Evolutionary conservation across 441 rosid species (phyloP).

Genomic region (Gossypium lobatum): DNA sequence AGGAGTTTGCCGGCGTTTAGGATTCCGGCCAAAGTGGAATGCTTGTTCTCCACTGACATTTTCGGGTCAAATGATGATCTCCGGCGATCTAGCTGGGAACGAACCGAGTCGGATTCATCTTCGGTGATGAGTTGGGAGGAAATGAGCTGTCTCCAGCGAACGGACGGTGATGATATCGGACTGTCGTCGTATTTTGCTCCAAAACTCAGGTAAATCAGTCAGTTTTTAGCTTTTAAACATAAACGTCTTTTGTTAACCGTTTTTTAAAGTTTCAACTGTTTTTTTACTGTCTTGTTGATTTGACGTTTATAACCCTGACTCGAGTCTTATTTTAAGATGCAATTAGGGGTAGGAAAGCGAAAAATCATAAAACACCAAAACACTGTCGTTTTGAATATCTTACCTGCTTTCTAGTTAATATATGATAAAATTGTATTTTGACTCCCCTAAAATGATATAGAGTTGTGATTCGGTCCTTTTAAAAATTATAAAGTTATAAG

Average conservation of each 20-base stretch:
- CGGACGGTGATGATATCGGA: constrained; percentile 50
- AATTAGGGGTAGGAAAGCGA: not conserved
- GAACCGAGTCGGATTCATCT: constrained; percentile 61
- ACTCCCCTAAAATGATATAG: too few relatives aligned
- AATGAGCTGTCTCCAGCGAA: constrained; percentile 56
- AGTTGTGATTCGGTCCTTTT: not conserved
- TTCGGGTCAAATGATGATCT: constrained; percentile 37
- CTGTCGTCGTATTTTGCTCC: constrained; percentile 59
- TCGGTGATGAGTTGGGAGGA: constrained; percentile 72
- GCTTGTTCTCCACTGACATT: constrained; percentile 57
- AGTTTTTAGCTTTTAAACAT: not conserved
- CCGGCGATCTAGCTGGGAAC: constrained; percentile 36
- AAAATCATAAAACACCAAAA: not conserved
- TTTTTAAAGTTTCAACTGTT: not conserved
- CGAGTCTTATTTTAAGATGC: not conserved
- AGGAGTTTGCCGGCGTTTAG: constrained; percentile 59
- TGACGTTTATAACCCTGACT: constrained; percentile 8
- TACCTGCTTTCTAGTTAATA: too few relatives aligned
- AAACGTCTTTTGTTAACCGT: not conserved
- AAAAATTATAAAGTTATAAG: too few relatives aligned
- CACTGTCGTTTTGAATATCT: not conserved
- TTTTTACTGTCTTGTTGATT: not conserved
- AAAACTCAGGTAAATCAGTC: constrained; percentile 53
- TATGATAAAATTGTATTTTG: too few relatives aligned
- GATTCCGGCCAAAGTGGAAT: constrained; percentile 51